A percentile compares a stretch with the other conserved stretches of the same genome.
Evolutionary conservation across 192 early-diverging fungal genomes (phyloP).

Genomic region (Powellomyces hirtus): DNA sequence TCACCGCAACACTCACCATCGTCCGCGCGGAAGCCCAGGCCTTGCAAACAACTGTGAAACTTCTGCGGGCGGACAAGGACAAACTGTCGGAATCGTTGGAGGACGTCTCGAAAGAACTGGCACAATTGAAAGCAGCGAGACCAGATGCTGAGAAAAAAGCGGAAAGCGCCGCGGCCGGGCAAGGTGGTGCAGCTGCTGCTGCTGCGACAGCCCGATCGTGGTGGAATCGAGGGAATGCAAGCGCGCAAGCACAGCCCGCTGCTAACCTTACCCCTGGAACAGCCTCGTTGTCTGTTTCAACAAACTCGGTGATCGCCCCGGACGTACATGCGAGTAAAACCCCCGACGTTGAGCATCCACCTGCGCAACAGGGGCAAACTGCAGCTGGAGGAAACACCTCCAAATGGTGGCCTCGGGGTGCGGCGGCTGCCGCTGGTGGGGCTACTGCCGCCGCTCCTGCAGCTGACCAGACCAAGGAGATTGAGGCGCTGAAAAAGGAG

Average conservation of each 20-base stretch:
- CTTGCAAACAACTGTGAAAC: conserved; percentile 1
- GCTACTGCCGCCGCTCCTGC: neutral
- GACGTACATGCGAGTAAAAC: neutral
- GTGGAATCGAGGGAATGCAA: conserved; percentile 14
- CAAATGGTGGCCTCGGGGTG: neutral
- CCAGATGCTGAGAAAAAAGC: neutral
- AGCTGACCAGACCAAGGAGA: conserved; percentile 2
- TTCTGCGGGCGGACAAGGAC: conserved; percentile 11
- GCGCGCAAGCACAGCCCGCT: neutral
- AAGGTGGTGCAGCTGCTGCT: neutral
- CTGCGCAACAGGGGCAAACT: neutral
- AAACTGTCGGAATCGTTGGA: conserved; percentile 5
- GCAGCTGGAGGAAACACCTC: neutral
- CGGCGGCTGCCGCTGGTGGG: conserved; percentile 1
- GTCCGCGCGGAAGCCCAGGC: conserved; percentile 13
- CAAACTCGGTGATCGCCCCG: conserved; percentile 1
- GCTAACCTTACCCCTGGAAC: neutral
- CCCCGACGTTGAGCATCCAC: neutral
- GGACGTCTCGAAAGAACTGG: neutral
- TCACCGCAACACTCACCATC: conserved; percentile 9
- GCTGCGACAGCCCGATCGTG: conserved; percentile 10
- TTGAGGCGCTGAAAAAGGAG: neutral
- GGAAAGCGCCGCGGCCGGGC: neutral
- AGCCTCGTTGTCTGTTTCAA: neutral
- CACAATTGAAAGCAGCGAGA: neutral